Base-by-base conservation (phyloP, 768 basidiomycete genomes). In the Clavulina sp. region DNA sequence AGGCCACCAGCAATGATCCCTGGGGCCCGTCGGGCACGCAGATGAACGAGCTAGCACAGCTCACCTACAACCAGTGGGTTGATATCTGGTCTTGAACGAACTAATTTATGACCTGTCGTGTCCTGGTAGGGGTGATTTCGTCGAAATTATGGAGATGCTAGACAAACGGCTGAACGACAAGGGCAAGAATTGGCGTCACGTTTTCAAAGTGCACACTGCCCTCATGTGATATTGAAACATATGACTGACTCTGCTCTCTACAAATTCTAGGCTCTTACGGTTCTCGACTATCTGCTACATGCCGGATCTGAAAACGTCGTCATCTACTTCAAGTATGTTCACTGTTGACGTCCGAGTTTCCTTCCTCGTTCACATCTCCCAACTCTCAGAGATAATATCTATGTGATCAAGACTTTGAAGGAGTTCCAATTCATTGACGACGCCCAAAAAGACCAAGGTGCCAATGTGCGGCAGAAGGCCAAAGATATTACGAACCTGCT, bases 91-190 rank as follows among this genome's bases (percentile, higher is more conserved):
- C 23, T 2, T 28, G 9, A 19, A 41, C 30, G 50, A 7, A 21
- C 7, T 41, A 41, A 36, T 3, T n/a, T 34, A 30, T 29, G 29
- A 4, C 36, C 9, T 33, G 41, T 2, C 51, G 24, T 13, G 41
- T 41, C 46, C 18, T 52, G 75, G 4, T 58, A 78, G 91, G 67
- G 83, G 80, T 54, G 92, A 97, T 61, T 99, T 99, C 64, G 89
- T 97, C 9, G 95, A 99, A 69, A 87, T 99, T 61, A 96, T 99
- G 89, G 95, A 99, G 71, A 95, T 96, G 88, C 74, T 99, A 47
- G 95, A 97, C 68, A 97, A 99, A 68, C 80, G 95, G 49, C 69
- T 99, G 56, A 91, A 91, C 59, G 95, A 99, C 70, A 97, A 95
- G 72, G 95, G 95, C 33, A 97, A 97, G 77, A 96, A 97, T 61